Percentiles rank a stretch among this genome's conserved stretches.
phyloP scores from a whole-genome alignment of 2,329 filamentous ascomycete genomes.

The Botrytis medusae region DNA sequence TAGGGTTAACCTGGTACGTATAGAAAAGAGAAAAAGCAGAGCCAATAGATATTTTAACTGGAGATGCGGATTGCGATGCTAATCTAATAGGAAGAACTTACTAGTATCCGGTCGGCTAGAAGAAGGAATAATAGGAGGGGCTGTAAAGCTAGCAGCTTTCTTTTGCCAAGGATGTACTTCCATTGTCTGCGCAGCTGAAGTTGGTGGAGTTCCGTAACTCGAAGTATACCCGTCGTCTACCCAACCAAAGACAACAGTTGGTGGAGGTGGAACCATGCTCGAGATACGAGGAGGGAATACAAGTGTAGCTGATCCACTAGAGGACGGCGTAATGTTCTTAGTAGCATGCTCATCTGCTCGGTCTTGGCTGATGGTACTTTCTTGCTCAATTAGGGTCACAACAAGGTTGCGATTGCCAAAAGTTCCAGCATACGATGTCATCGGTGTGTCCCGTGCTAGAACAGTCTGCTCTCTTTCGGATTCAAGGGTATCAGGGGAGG shows the following conservation, averaged over 20 bases:
- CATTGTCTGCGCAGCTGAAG: not conserved
- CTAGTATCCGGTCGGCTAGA: not conserved
- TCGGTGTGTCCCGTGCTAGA: not conserved
- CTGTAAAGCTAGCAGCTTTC: not conserved
- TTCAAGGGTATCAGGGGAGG: not conserved
- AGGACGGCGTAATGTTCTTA: not conserved
- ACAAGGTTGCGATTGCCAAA: not conserved
- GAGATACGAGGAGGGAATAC: not conserved
- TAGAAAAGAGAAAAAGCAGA: not conserved
- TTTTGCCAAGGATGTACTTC: not conserved
- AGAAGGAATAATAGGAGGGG: not conserved
- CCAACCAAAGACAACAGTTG: not conserved
- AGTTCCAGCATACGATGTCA: not conserved
- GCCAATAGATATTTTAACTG: not conserved
- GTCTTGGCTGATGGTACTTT: too few species aligned
- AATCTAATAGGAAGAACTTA: not conserved
- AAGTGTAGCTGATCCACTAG: not conserved
- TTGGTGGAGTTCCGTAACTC: not conserved
- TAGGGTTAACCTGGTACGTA: not conserved
- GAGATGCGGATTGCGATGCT: too few species aligned
- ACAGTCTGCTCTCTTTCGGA: not conserved
- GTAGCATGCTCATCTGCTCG: not conserved
- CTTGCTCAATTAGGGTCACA: not conserved
- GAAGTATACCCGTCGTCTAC: not conserved
- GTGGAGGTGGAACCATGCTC: not conserved